Conservation (phyloP, 2,329 filamentous ascomycete species). For the Thelonectria olida region DNA sequence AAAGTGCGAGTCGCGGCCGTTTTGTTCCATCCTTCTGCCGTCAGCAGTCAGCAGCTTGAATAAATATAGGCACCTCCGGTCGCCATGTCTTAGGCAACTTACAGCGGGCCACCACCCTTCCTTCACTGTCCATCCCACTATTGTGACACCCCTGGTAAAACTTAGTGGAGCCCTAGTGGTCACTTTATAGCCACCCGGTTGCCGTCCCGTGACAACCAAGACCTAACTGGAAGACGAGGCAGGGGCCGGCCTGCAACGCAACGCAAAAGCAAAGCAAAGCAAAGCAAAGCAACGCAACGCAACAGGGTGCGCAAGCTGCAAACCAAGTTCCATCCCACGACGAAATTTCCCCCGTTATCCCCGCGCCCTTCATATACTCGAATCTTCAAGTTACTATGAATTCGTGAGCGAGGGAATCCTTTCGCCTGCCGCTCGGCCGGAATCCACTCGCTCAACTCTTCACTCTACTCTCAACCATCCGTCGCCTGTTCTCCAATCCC, state of each 20-base stretch:
- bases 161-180: constrained; percentile 16
- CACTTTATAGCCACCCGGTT: constrained; percentile 18
- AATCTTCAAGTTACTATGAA: constrained; percentile 31
- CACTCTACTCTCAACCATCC: constrained; percentile 12
- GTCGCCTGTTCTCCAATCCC: constrained; percentile 5
- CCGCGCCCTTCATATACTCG: constrained; percentile 5
- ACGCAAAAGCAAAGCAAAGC: background rate
- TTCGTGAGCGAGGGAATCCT: constrained; percentile 30
- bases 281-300: background rate
- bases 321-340: background rate
- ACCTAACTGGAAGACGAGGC: constrained; percentile 8
- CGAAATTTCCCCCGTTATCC: constrained; percentile 2
- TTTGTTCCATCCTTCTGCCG: background rate
- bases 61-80: constrained; percentile 1
- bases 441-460: constrained; percentile 27
- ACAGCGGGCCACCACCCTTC: background rate
- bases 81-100: background rate
- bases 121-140: background rate
- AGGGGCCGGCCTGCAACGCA: constrained; percentile 16
- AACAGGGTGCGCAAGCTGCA: constrained; percentile 1
- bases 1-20: no score
- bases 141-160: constrained; percentile 5
- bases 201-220: constrained; percentile 23
- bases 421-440: constrained; percentile 24
- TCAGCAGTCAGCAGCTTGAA: constrained; percentile 1